These are phyloP conservation scores for Yarrowia sp. DNA, from an alignment of 805 yeast genomes.

Conservation along the genomic window DNA sequence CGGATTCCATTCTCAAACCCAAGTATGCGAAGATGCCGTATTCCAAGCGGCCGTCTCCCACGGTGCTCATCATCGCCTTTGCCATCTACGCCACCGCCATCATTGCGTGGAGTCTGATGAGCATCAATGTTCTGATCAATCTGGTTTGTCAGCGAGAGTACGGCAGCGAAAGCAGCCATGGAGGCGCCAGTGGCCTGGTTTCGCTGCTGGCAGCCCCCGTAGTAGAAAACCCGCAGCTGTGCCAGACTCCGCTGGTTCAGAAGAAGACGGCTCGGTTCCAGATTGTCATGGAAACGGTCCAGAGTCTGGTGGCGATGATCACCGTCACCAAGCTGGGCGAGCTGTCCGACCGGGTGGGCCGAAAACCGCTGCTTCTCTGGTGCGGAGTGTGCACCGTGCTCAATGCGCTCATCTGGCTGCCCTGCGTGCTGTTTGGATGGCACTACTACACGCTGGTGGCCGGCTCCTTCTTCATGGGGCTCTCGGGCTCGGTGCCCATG, in stretches of 20 bases:
- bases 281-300: constrained; percentile 38
- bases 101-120: constrained; percentile 27
- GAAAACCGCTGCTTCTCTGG: constrained; percentile 56
- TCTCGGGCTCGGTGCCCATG: constrained; percentile 57
- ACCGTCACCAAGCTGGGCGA: constrained; percentile 58
- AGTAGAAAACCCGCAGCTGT: constrained; percentile 9
- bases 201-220: constrained; percentile 9
- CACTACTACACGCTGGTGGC: constrained; percentile 56
- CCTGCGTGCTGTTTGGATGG: constrained; percentile 40
- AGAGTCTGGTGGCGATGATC: constrained; percentile 39
- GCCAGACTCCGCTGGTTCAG: constrained; percentile 32
- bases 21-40: constrained; percentile 30
- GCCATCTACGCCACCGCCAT: constrained; percentile 35
- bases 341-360: constrained; percentile 67
- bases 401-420: constrained; percentile 42
- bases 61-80: constrained; percentile 22
- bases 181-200: neutral
- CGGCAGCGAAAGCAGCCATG: constrained; percentile 3
- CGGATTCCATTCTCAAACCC: constrained; percentile 31
- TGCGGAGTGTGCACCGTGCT: constrained; percentile 43
- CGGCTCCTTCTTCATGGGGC: constrained; percentile 58
- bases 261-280: constrained; percentile 23
- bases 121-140: constrained; percentile 27
- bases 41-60: constrained; percentile 8
- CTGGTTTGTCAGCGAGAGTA: constrained; percentile 23